These are phyloP conservation scores for Xylariales sp. DNA, from an alignment of 2,329 filamentous ascomycete genomes.

Conservation along the genomic window DNA sequence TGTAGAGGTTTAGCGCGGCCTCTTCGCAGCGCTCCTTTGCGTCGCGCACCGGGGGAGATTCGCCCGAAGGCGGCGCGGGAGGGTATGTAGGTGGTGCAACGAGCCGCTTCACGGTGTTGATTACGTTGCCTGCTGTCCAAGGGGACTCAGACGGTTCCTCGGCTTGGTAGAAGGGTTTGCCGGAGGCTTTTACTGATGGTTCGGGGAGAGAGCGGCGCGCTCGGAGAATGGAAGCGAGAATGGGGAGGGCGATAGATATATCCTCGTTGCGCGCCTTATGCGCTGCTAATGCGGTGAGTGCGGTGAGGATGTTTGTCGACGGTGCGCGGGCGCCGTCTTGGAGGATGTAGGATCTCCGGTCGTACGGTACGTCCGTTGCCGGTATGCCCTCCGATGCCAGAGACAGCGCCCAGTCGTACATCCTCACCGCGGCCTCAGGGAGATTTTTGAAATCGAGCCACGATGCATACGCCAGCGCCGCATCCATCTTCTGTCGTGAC, in stretches of 20 bases:
- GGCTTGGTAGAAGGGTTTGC: constrained; percentile 25
- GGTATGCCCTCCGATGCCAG: constrained; percentile 69
- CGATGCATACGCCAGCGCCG: constrained; percentile 83
- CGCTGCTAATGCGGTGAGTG: constrained; percentile 81
- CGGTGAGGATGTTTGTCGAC: constrained; percentile 79
- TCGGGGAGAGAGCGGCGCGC: constrained; percentile 72
- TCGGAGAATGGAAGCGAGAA: constrained; percentile 85
- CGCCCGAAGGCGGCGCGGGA: constrained; percentile 75
- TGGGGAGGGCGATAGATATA: constrained; percentile 77
- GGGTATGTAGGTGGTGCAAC: constrained; percentile 74
- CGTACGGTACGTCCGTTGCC: constrained; percentile 59
- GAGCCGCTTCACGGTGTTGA: constrained; percentile 46
- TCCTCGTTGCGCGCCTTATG: constrained; percentile 79
- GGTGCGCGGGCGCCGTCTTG: constrained; percentile 67
- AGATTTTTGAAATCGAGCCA: constrained; percentile 84
- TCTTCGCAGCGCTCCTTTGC: constrained; percentile 81
- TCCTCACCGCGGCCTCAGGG: constrained; percentile 72
- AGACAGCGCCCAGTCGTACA: constrained; percentile 81
- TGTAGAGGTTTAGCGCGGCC: constrained; percentile 86
- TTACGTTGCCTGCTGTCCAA: constrained; percentile 45
- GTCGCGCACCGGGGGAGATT: constrained; percentile 72
- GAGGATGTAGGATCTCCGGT: constrained; percentile 72
- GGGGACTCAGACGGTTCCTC: constrained; percentile 28
- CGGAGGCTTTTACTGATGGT: constrained; percentile 16
- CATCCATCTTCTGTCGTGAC: constrained; percentile 81